Evolutionary conservation across 225 moss, liverwort and hornwort species (phyloP), one percentile per base, ranked within the genome.

Genomic region (Takakia lepidozioides): DNA sequence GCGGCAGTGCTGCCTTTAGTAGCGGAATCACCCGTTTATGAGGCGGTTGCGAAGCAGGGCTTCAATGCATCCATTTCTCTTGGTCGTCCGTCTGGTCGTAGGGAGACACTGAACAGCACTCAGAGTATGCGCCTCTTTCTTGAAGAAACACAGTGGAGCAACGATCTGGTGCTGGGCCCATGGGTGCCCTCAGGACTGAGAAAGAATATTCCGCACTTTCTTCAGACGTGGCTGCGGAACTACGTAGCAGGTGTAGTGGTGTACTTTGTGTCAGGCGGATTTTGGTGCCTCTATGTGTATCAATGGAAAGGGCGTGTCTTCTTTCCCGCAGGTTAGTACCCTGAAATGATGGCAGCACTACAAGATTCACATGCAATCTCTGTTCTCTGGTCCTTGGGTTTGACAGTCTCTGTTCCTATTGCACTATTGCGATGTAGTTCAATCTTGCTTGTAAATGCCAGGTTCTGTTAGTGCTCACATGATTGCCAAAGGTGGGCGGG

Each of bases 281-380:
- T 84, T 14, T 84, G 83, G 83, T 84, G 78, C 46, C 43, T 72
- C 5, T 78, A 71, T 56, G 66, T 84, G 17, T 84, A 84, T 43
- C 32, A 66, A 34, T 66, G 43, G 67, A 79, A 54, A 56, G 71
- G 62, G 46, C 73, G 79, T n/a, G 29, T 53, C 3, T 75, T 67
- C 57, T 84, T 46, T 34, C 83, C 79, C 10, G 66, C 65, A 63
- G 83, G 83, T 84, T 23, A 55, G 68, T n/a, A n/a, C n/a, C n/a
- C n/a, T n/a, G n/a, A n/a, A n/a, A n/a, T n/a, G n/a, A n/a, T n/a
- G n/a, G n/a, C n/a, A n/a, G n/a, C n/a, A n/a, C n/a, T n/a, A n/a
- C n/a, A n/a, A n/a, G n/a, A n/a, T n/a, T n/a, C n/a, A n/a, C n/a
- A n/a, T n/a, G n/a, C n/a, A n/a, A n/a, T n/a, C n/a, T n/a, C n/a